Evolutionary conservation across 306 rosid species (phyloP).

Genomic region (cucumber (Cucumis sativus)): DNA sequence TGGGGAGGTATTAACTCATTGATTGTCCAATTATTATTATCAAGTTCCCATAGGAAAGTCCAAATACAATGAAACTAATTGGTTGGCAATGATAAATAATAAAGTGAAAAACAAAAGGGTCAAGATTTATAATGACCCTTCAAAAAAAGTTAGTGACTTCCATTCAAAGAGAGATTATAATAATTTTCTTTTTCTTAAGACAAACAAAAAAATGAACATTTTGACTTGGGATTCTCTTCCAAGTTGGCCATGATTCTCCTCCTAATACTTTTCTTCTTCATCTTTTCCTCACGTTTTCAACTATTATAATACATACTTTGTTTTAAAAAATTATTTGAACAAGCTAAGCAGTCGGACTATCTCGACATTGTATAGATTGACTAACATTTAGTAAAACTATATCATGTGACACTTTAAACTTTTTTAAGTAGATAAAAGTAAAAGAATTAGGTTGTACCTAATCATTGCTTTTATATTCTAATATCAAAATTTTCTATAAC

Average conservation of each 20-base stretch:
- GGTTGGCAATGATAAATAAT: background rate
- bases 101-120: background rate
- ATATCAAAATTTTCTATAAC: too few relatives aligned
- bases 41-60: background rate
- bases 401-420: too few relatives aligned
- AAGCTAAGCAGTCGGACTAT: too few relatives aligned
- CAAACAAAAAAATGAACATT: background rate
- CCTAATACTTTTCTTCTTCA: background rate
- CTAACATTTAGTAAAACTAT: too few relatives aligned
- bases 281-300: background rate
- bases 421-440: too few relatives aligned
- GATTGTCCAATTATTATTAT: background rate
- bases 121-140: slow-evolving; percentile 6
- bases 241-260: background rate
- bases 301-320: background rate
- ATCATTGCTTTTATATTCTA: too few relatives aligned
- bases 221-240: background rate
- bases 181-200: too few relatives aligned
- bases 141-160: background rate
- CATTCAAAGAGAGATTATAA: background rate
- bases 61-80: background rate
- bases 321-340: too few relatives aligned
- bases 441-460: too few relatives aligned
- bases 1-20: background rate
- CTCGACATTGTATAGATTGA: too few relatives aligned